These are phyloP conservation scores for Taphrina betulina DNA, from an alignment of 1,139 yeast species.

Conservation along the genomic window DNA sequence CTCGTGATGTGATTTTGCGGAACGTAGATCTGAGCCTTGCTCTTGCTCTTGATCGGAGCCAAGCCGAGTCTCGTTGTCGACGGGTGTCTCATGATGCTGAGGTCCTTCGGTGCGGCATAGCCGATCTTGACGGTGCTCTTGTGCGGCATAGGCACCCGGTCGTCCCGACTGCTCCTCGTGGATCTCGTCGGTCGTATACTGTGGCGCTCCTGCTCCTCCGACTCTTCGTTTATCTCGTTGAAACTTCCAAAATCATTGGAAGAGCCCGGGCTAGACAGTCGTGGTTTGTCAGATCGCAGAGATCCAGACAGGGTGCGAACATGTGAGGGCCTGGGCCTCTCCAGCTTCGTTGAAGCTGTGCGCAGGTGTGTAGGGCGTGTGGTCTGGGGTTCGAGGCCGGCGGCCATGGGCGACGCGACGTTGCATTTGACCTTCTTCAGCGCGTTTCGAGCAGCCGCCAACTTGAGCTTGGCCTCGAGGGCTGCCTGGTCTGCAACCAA, in stretches of 20 bases:
- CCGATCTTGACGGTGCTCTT: constrained; percentile 14
- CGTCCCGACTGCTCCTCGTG: constrained; percentile 1
- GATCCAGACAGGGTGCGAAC: no score
- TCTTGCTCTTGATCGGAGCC: constrained; percentile 3
- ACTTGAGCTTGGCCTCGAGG: constrained; percentile 13
- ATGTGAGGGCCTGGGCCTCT: no score
- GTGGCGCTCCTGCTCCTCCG: no score
- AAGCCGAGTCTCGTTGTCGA: neutral
- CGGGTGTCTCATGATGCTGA: neutral
- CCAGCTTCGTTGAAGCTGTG: no score
- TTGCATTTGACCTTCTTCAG: constrained; percentile 18
- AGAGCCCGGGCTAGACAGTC: no score
- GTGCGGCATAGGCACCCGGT: neutral
- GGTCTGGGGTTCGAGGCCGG: no score
- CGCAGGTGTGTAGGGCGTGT: no score
- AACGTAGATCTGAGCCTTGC: neutral
- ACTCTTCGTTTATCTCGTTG: no score
- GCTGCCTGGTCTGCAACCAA: constrained; percentile 21
- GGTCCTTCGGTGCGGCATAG: constrained; percentile 19
- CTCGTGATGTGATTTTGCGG: constrained; percentile 30
- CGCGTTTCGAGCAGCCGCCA: constrained; percentile 27
- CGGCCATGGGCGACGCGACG: no score
- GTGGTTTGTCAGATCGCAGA: neutral
- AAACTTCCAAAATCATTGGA: no score
- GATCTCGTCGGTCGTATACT: no score